Evolutionary conservation across 306 rosid genomes (phyloP).

Genomic region (Ceratonia siliqua): DNA sequence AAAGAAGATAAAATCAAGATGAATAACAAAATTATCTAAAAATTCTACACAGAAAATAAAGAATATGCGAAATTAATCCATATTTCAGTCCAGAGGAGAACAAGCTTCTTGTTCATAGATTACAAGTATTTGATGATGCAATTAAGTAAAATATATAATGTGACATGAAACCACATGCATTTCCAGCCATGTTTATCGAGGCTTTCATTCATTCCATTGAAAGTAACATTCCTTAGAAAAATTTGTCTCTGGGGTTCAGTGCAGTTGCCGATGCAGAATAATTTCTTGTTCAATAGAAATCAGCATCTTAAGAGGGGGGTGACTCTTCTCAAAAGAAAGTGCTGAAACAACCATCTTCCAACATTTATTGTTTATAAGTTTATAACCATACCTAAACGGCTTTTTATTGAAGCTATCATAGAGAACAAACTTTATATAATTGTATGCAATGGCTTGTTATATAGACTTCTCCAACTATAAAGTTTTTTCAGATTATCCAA

Average conservation of each 20-base stretch:
- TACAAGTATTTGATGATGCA: not conserved
- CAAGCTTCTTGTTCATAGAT: slow-evolving; percentile 3
- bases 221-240: not conserved
- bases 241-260: no score
- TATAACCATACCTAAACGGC: not conserved
- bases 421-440: not conserved
- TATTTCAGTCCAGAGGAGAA: not conserved
- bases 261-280: not conserved
- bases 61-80: not conserved
- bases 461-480: not conserved
- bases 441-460: not conserved
- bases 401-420: not conserved
- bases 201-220: not conserved
- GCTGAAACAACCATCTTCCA: not conserved
- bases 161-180: not conserved
- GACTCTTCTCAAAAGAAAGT: slow-evolving; percentile 1
- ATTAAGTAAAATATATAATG: not conserved
- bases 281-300: not conserved
- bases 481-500: not conserved
- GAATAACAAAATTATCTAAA: slow-evolving; percentile 19
- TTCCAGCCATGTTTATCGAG: not conserved
- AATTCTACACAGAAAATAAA: not conserved
- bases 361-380: not conserved
- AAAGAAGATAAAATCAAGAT: not conserved
- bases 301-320: not conserved